Conservation (phyloP, 345 rosid species). For the Populus tremula region DNA sequence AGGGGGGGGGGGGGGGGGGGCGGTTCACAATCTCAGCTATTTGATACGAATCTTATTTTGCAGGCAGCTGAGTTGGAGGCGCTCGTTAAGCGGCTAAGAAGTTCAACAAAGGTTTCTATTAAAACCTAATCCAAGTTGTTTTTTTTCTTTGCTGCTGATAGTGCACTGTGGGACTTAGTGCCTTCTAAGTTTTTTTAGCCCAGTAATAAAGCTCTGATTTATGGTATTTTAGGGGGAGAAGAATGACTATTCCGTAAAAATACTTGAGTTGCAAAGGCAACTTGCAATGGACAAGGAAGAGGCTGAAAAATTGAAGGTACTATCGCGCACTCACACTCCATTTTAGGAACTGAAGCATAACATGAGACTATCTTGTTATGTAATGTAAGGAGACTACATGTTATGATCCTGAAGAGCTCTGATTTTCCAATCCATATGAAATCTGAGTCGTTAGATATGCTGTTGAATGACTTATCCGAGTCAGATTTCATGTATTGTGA, state of each 20-base stretch:
- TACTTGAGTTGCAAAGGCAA: slow-evolving; percentile 83
- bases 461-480: too few relatives aligned
- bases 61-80: slow-evolving; percentile 81
- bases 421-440: not conserved
- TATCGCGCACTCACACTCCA: not conserved
- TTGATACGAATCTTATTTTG: slow-evolving; percentile 19
- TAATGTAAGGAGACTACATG: not conserved
- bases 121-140: not conserved
- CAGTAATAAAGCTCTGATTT: not conserved
- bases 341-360: not conserved
- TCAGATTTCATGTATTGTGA: not conserved
- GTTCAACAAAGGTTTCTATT: slow-evolving; percentile 55
- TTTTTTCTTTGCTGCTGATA: not conserved
- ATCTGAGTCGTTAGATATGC: not conserved
- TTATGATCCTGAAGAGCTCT: not conserved
- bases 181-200: slow-evolving; percentile 17
- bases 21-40: not conserved
- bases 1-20: slow-evolving; percentile 6
- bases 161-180: not conserved
- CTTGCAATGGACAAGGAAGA: slow-evolving; percentile 85
- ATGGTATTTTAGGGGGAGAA: slow-evolving; percentile 56
- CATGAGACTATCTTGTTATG: not conserved
- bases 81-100: slow-evolving; percentile 51
- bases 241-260: slow-evolving; percentile 70
- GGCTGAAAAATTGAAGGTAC: slow-evolving; percentile 77